Conservation (phyloP, 805 yeast genomes). For the Candida oleophila region DNA sequence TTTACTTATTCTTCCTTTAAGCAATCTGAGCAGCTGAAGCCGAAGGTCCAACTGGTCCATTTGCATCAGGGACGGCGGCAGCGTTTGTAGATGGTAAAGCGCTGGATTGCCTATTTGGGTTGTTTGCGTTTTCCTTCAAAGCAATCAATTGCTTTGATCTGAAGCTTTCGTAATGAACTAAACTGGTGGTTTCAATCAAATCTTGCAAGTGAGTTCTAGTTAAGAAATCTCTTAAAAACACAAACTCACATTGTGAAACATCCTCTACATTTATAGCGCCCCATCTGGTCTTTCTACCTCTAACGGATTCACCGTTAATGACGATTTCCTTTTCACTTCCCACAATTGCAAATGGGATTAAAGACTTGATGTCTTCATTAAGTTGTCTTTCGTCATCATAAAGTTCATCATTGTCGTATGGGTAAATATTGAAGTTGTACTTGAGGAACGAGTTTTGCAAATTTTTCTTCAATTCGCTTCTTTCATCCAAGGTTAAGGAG, state of each 20-base stretch:
- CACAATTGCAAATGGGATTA: conserved; percentile 91
- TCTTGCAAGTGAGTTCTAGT: conserved; percentile 96
- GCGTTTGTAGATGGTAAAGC: not conserved
- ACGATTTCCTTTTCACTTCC: conserved; percentile 82
- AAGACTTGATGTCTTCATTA: conserved; percentile 66
- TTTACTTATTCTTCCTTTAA: too few species aligned
- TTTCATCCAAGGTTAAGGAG: conserved; percentile 81
- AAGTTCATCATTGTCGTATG: conserved; percentile 70
- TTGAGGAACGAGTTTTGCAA: conserved; percentile 74
- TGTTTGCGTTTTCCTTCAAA: conserved; percentile 82
- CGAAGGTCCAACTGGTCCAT: not conserved
- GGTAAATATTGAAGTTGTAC: conserved; percentile 78
- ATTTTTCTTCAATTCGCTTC: conserved; percentile 71
- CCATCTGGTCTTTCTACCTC: conserved; percentile 93
- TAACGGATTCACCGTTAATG: conserved; percentile 73
- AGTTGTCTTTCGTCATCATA: conserved; percentile 71
- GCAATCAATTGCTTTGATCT: conserved; percentile 93
- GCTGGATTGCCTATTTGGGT: conserved; percentile 18
- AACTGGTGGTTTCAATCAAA: conserved; percentile 87
- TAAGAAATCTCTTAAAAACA: conserved; percentile 87
- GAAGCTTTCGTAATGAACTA: conserved; percentile 87
- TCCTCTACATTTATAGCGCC: conserved; percentile 93
- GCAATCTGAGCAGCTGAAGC: not conserved
- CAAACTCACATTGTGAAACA: conserved; percentile 93
- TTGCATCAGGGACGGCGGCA: not conserved